Evolutionary conservation across 139 green algal genomes (phyloP).

Genomic region (Chlamydomonas schloesseri): DNA sequence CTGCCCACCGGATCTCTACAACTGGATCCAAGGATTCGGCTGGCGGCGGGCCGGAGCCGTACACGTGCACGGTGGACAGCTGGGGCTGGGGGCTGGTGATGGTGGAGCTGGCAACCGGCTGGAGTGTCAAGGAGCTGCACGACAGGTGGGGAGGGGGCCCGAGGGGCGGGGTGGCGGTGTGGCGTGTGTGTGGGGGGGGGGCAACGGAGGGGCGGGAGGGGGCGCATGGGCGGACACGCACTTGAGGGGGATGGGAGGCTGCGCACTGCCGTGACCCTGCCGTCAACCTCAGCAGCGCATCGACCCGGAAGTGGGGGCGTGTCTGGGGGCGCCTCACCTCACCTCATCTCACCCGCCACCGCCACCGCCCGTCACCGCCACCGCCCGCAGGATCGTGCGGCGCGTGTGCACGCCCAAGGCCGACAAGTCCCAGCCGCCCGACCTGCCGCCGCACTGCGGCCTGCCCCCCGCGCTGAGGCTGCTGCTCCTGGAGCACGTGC

Average conservation of each 20-base stretch:
- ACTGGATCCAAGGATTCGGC: too few species aligned
- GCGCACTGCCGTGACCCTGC: too few species aligned
- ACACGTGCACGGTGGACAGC: slow-evolving; percentile 2
- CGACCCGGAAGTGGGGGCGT: too few species aligned
- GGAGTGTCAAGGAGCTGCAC: slow-evolving; percentile 21
- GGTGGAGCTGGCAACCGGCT: slow-evolving; percentile 35
- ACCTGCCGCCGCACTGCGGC: slow-evolving; percentile 40
- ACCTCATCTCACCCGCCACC: neutral
- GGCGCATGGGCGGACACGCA: too few species aligned
- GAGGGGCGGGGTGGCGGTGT: neutral
- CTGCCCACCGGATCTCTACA: too few species aligned
- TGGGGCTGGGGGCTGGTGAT: slow-evolving; percentile 34
- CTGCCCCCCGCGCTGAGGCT: slow-evolving; percentile 10
- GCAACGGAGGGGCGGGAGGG: too few species aligned
- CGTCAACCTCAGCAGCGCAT: too few species aligned
- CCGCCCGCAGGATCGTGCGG: slow-evolving; percentile 33
- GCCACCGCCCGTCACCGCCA: too few species aligned
- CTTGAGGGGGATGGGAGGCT: too few species aligned
- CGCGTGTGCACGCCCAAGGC: slow-evolving; percentile 1
- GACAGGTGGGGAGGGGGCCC: neutral
- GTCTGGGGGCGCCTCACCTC: too few species aligned
- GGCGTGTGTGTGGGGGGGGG: neutral
- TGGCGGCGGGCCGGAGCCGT: neutral
- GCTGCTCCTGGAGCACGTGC: slow-evolving; percentile 35
- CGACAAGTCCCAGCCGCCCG: neutral